Base-by-base conservation (phyloP, 2,329 filamentous ascomycete species). In the Grosmannia clavigera region DNA sequence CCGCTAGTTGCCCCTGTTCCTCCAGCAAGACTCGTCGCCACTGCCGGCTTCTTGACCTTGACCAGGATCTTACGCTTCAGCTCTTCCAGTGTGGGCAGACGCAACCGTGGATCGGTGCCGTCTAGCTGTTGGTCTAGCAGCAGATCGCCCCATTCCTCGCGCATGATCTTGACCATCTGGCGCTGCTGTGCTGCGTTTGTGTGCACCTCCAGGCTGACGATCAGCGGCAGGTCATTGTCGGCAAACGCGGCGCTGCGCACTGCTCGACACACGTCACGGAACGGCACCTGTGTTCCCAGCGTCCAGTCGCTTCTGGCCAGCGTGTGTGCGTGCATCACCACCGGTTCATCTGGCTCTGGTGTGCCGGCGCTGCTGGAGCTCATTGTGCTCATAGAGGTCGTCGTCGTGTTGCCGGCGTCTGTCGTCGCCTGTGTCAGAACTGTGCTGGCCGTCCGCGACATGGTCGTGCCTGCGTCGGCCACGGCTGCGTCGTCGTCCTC, bases 141-240 rank as follows among this genome's bases (percentile, higher is more conserved):
- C 67, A 87, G 74, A 0, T 82, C 85, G 50, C 80, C 81, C 91
- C 92, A 99, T 64, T 89, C 87, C 65, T 96, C 84, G 65, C 85
- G 85, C 87, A 99, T 96, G 64, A 97, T 95, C 60, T 88, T 82
- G 12, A 96, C 92, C 89, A 97, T 96, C 57, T 88, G 81, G 64
- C 90, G 84, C 71, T 99, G 94, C 71, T 97, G 92, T 58, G 88
- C 83, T 1, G 80, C 75, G 62, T 86, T 83, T 16, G 90, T 87
- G 71, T 97, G 92, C 0, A 97, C 89, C 72, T 99, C 94, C 6
- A 97, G 79, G 70, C 91, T 96, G 65, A 97, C 83, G 61, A 97
- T 95, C 48, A 99, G 76, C 0, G 94, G 94, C 25, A 96, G 76
- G 58, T 88, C 81, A 62, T 83, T 92, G 7, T 76, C 81, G 33